Evolutionary conservation across 176 grass and related monocot species (phyloP).

Genomic region (Rhynchospora pubera): DNA sequence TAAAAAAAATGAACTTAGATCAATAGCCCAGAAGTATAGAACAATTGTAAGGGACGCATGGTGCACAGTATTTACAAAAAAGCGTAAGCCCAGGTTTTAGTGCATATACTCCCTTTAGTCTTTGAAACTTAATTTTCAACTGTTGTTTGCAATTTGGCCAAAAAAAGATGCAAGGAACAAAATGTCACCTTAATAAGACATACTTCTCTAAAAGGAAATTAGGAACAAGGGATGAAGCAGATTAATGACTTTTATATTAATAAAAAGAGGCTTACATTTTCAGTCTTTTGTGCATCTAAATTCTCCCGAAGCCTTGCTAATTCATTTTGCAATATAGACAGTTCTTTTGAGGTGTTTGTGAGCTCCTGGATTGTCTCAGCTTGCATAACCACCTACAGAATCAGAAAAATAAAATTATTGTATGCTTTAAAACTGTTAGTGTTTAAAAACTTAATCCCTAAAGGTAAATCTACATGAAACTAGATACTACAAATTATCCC

Average conservation of each 20-base stretch:
- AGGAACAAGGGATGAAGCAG: background rate
- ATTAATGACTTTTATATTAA: background rate
- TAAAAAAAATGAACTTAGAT: background rate
- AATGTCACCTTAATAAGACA: background rate
- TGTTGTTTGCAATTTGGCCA: background rate
- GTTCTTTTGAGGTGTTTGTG: slow-evolving; percentile 83
- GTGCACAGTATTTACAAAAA: background rate
- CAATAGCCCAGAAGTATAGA: background rate
- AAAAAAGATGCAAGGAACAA: background rate
- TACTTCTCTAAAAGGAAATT: background rate
- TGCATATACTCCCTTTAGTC: background rate
- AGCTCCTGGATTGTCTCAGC: slow-evolving; percentile 95
- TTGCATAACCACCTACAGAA: slow-evolving; percentile 87
- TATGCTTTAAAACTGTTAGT: background rate
- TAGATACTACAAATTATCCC: background rate
- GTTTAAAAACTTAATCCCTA: background rate
- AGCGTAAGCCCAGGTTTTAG: background rate
- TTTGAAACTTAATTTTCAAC: background rate
- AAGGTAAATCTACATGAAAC: background rate
- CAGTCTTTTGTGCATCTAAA: slow-evolving; percentile 61
- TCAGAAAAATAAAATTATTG: background rate
- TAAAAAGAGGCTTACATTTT: slow-evolving; percentile 54
- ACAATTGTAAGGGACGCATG: background rate
- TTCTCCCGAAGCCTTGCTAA: slow-evolving; percentile 55
- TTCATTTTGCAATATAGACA: slow-evolving; percentile 80